Percentiles rank a stretch among this genome's conserved stretches.
Conservation (phyloP, 371 early-diverging fungal genomes). For the Mucor ambiguus region DNA sequence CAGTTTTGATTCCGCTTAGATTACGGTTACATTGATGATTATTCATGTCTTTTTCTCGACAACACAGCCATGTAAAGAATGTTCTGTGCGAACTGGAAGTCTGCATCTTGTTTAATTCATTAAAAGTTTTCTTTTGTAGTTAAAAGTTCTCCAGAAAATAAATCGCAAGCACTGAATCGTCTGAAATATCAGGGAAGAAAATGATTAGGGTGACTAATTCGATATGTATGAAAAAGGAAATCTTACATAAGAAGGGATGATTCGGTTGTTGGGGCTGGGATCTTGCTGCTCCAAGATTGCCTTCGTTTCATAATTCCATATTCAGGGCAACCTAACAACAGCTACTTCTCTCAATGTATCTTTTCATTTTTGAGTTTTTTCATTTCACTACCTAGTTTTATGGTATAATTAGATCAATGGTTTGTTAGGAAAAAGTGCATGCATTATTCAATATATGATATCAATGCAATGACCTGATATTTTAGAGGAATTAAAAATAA, state of each 20-base stretch:
- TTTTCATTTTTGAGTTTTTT: background rate
- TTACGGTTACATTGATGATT: conserved; percentile 1
- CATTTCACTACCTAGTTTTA: background rate
- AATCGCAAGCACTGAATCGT: background rate
- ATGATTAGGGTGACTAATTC: background rate
- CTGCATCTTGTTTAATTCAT: background rate
- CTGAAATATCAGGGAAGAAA: background rate
- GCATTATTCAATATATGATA: no score
- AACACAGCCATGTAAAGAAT: background rate
- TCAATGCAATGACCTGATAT: background rate
- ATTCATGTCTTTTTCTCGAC: background rate
- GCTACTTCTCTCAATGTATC: background rate
- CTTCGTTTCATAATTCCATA: background rate
- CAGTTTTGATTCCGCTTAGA: conserved; percentile 5
- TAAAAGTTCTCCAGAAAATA: background rate
- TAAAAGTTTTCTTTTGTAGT: background rate
- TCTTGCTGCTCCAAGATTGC: background rate
- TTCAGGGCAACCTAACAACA: background rate
- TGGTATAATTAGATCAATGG: background rate
- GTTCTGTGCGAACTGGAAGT: background rate
- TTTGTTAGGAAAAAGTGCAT: no score
- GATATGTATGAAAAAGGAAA: background rate
- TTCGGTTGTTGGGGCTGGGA: background rate
- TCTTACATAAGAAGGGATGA: background rate
- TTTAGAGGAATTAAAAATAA: background rate